phyloP scores from a whole-genome alignment of 306 rosid species.

The Hippophae tibetana region DNA sequence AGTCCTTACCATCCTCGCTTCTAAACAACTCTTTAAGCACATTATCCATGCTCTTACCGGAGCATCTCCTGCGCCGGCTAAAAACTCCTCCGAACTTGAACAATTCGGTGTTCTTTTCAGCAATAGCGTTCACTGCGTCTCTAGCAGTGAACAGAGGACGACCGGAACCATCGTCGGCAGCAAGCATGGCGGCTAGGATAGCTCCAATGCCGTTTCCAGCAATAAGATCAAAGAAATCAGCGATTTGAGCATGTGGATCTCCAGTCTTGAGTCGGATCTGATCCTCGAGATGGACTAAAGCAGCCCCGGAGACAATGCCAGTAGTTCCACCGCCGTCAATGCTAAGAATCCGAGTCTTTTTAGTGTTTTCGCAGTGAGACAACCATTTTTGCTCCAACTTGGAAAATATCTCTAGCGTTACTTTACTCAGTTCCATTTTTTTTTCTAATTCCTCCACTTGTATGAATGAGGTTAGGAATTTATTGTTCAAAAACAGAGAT shows the following conservation, averaged over 20 bases:
- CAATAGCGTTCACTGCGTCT: conserved; percentile 41
- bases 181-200: conserved; percentile 66
- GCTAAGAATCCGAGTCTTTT: conserved; percentile 78
- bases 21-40: conserved; percentile 47
- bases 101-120: conserved; percentile 36
- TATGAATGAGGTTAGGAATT: background rate
- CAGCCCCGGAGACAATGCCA: conserved; percentile 58
- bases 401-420: conserved; percentile 78
- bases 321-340: conserved; percentile 92
- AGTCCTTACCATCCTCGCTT: conserved; percentile 36
- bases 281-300: conserved; percentile 74
- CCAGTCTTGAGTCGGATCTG: conserved; percentile 88
- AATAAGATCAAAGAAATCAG: conserved; percentile 76
- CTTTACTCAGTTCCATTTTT: conserved; percentile 67
- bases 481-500: background rate
- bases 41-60: conserved; percentile 57
- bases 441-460: background rate
- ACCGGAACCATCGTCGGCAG: conserved; percentile 59
- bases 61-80: conserved; percentile 41
- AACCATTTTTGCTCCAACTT: conserved; percentile 95
- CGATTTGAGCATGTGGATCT: conserved; percentile 61
- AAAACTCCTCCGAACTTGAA: conserved; percentile 36
- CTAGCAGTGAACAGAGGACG: conserved; percentile 66
- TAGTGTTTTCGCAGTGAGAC: conserved; percentile 50
- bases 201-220: conserved; percentile 88